Base-by-base conservation (phyloP, 2,329 filamentous ascomycete species). In the Trichoderma asperellum region DNA sequence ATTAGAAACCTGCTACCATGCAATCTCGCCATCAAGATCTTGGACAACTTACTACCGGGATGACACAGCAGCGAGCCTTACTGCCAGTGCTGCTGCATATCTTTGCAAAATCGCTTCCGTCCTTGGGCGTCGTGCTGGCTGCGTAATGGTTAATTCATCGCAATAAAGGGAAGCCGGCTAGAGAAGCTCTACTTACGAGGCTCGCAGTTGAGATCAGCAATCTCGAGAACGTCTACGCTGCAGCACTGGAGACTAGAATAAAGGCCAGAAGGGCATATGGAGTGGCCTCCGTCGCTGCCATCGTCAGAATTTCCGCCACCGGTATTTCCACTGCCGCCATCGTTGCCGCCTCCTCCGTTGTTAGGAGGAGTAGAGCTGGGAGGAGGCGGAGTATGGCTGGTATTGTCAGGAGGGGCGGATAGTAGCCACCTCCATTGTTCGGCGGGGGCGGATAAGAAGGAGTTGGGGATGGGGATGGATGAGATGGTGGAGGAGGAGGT, bases 201-300 rank as follows among this genome's bases (percentile, higher is more conserved):
- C 4, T 4, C 5, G 60, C 70, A 71, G 43, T 65, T 24, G 24
- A 71, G 53, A 24, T 37, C 47, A 14, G 24, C n/a, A 24, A 70
- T 0, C 1, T 14, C 63, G 53, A 71, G 70, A 16, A 71, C 32
- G 7, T 32, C 56, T 10, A 12, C 5, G 34, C 4, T 24, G 16
- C 70, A 71, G 63, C 70, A 71, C 53, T 35, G 47, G 24, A 55
- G 59, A n/a, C 34, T 64, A 27, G 14, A 27, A 34, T 40, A 61
- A 34, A 71, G 35, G 24, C 34, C 24, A 24, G 4, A 12, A 16
- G 37, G 12, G 34, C 67, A 68, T 14, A 61, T 5, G 14, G 18
- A 32, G 4, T 32, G 32, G 1, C 37, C 37, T 1, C 40, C 40
- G 2, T 43, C 18, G 3, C 10, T 35, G 11, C 10, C 34, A 8